Evolutionary conservation across 176 grass and related monocot species (phyloP).

Genomic region (Hordeum vulgare): DNA sequence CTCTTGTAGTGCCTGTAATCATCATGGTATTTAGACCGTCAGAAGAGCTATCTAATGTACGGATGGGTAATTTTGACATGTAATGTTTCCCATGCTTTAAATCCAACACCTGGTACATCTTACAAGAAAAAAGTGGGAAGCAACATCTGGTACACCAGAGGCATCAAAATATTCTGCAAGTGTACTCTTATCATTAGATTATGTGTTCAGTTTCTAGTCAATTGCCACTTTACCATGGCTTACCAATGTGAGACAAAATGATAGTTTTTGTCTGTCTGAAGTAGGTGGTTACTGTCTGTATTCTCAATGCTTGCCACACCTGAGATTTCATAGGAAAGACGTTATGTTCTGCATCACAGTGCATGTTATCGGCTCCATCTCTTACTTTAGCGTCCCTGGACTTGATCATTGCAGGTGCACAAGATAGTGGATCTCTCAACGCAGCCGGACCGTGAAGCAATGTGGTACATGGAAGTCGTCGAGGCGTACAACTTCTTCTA

Average conservation of each 20-base stretch:
- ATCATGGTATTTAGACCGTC: background rate
- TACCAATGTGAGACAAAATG: background rate
- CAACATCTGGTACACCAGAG: too few relatives aligned
- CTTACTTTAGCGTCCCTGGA: background rate
- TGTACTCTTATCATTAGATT: background rate
- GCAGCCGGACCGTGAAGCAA: constrained; percentile 61
- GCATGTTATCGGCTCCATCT: background rate
- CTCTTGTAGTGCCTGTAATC: background rate
- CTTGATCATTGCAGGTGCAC: constrained; percentile 56
- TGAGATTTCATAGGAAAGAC: background rate
- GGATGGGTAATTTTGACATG: background rate
- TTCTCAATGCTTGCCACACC: background rate
- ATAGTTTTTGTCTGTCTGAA: background rate
- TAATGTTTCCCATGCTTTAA: background rate
- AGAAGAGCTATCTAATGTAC: background rate
- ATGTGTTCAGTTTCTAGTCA: background rate
- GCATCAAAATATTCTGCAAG: too few relatives aligned
- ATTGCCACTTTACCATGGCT: background rate
- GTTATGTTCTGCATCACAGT: background rate
- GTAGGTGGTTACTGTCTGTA: background rate
- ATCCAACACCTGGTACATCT: background rate
- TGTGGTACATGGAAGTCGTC: constrained; percentile 87
- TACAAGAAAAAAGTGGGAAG: background rate
- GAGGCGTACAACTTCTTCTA: constrained; percentile 75
- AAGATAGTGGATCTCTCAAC: constrained; percentile 77